Evolutionary conservation across 2,329 filamentous ascomycete species (phyloP).

Genomic region (Paraconiothyrium sp.): DNA sequence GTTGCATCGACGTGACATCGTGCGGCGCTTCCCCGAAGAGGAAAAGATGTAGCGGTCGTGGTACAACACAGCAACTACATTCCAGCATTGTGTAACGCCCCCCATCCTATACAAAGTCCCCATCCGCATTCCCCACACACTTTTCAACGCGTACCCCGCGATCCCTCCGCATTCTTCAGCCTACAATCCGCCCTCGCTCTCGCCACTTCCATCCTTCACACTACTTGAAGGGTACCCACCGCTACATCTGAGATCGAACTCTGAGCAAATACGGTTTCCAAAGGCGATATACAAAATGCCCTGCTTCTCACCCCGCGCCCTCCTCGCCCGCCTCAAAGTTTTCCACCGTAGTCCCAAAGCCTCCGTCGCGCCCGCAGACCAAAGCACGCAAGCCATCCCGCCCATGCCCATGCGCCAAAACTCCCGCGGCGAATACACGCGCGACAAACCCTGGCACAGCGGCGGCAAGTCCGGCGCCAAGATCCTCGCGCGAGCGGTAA

Average conservation of each 20-base stretch:
- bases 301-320: too few relatives aligned
- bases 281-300: too few relatives aligned
- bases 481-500: conserved; percentile 10
- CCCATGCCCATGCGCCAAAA: conserved; percentile 17
- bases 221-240: too few relatives aligned
- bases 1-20: conserved; percentile 1
- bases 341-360: background rate
- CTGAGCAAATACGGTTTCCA: too few relatives aligned
- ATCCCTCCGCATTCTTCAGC: too few relatives aligned
- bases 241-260: too few relatives aligned
- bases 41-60: background rate
- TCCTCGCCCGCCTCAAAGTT: background rate
- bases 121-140: background rate
- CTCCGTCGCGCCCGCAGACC: background rate
- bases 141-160: background rate
- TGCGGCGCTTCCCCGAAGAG: background rate
- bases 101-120: background rate
- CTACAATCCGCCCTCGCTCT: too few relatives aligned
- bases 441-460: conserved; percentile 20
- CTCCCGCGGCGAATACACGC: conserved; percentile 17
- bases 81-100: background rate
- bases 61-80: background rate
- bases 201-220: too few relatives aligned
- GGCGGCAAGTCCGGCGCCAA: conserved; percentile 2
- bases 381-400: conserved; percentile 5